Base-by-base conservation (phyloP, 495 filamentous ascomycete genomes). In the Aspergillus cavernicola region DNA sequence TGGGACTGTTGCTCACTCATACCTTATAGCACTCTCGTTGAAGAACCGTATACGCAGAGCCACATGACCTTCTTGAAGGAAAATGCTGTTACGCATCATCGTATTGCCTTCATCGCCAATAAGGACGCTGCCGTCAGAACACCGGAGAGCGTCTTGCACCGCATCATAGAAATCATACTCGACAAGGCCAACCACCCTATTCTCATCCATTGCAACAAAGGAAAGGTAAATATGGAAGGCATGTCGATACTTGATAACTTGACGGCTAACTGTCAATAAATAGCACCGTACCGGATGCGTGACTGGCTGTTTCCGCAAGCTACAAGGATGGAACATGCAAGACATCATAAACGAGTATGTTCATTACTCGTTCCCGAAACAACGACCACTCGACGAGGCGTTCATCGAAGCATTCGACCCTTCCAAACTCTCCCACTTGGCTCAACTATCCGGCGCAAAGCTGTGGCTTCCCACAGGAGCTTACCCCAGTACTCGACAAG, bases 251-350 rank as follows among this genome's bases (percentile, higher is more conserved):
- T 16, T 29, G 12, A 18, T 22, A 18, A 3, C 1, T 38, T 10
- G 12, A 31, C 19, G 8, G 12, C 26, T 51, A 38, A 51, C 35
- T 10, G 12, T 4, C 12, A 12, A 26, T 20, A 19, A 20, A 52
- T n/a, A 87, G 80, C 90, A 95, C 59, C 87, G 90, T 19, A 95
- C 90, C 24, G 90, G 90, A 32, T 93, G 89, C 60, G 82, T 90
- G 9, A 77, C 89, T 36, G 90, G 76, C 16, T 81, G 84, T 50
- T 74, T 93, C 31, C 82, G 90, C 31, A 86, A 85, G 59, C 57
- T 82, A 10, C 69, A 76, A 31, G 82, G 82, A 3, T 86, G 85
- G 84, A 66, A 77, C 7, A 52, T 81, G 3, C 57, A 71, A 3
- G 67, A 71, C 26, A 80, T 85, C 46, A 61, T 89, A 31, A 63